These are phyloP conservation scores for Hippophae tibetana DNA, from an alignment of 306 rosid species.

Conservation along the genomic window DNA sequence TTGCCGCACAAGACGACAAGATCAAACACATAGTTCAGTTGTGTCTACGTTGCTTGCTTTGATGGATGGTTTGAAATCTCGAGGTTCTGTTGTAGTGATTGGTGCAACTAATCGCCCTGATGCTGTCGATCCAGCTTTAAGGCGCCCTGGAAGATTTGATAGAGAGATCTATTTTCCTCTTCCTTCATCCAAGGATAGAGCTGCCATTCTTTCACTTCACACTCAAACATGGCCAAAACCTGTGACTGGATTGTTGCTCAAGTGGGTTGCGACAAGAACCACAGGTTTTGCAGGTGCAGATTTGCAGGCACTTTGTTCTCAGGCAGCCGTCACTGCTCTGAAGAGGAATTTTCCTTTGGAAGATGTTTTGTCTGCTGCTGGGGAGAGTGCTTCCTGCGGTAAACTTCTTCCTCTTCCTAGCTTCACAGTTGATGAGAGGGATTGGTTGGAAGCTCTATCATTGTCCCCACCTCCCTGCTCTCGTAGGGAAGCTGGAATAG, in stretches of 20 bases:
- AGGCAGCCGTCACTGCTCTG: constrained; percentile 82
- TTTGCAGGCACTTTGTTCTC: constrained; percentile 98
- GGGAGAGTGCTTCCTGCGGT: constrained; percentile 33
- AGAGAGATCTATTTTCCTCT: constrained; percentile 93
- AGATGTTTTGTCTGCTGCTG: constrained; percentile 61
- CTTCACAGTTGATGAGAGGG: constrained; percentile 89
- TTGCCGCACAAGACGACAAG: constrained; percentile 78
- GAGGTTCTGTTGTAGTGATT: constrained; percentile 94
- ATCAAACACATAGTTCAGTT: constrained; percentile 96
- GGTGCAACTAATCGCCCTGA: constrained; percentile 99
- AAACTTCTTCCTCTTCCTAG: constrained; percentile 65
- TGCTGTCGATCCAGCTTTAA: constrained; percentile 89
- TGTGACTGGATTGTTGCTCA: constrained; percentile 58
- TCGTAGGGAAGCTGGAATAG: constrained; percentile 86
- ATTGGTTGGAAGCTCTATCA: constrained; percentile 84
- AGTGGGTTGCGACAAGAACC: constrained; percentile 76
- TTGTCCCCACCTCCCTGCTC: constrained; percentile 84
- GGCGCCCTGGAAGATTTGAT: constrained; percentile 97
- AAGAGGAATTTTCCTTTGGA: constrained; percentile 93
- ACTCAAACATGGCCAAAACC: constrained; percentile 96
- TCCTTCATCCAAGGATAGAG: constrained; percentile 84
- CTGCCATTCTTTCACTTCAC: constrained; percentile 90
- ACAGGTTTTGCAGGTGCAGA: constrained; percentile 97
- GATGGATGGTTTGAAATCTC: constrained; percentile 88
- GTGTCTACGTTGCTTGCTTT: constrained; percentile 97